Percentiles rank a stretch among this genome's conserved stretches.
Evolutionary conservation across 257 asterid species (phyloP).

Genomic region (Handroanthus guayacan): DNA sequence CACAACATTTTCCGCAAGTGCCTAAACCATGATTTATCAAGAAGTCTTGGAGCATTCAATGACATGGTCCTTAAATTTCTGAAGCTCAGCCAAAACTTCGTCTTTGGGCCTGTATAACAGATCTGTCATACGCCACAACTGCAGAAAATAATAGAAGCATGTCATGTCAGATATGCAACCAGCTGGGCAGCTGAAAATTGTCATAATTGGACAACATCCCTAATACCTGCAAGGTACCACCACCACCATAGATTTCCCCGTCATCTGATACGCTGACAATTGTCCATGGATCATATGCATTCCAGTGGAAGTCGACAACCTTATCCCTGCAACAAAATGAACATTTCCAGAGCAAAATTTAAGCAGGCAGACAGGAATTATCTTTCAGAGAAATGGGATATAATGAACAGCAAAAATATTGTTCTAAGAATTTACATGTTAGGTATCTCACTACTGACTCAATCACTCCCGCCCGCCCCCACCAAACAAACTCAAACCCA

Average conservation of each 20-base stretch:
- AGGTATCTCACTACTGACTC: background rate
- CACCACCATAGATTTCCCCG: constrained; percentile 85
- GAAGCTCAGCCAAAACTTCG: constrained; percentile 84
- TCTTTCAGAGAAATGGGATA: background rate
- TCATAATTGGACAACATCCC: background rate
- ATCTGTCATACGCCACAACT: constrained; percentile 98
- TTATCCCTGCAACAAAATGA: constrained; percentile 69
- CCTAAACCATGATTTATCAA: constrained; percentile 27
- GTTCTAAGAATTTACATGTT: background rate
- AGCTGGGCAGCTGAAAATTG: background rate
- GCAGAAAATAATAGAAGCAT: constrained; percentile 35
- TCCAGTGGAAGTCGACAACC: constrained; percentile 97
- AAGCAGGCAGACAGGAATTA: background rate
- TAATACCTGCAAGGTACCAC: constrained; percentile 92
- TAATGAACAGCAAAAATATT: background rate
- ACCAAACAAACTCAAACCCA: background rate
- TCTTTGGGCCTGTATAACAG: constrained; percentile 84
- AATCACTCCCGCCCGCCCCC: background rate
- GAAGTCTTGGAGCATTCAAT: constrained; percentile 72
- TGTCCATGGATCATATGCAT: constrained; percentile 90
- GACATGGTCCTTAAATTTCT: constrained; percentile 86
- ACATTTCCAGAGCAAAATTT: background rate
- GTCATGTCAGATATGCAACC: constrained; percentile 12
- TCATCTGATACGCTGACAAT: constrained; percentile 92
- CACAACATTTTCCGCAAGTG: background rate